A percentile compares a stretch with the other conserved stretches of the same genome.
These are phyloP conservation scores for Pseudonectria foliicola DNA, from an alignment of 2,329 filamentous ascomycete species.

Conservation along the genomic window DNA sequence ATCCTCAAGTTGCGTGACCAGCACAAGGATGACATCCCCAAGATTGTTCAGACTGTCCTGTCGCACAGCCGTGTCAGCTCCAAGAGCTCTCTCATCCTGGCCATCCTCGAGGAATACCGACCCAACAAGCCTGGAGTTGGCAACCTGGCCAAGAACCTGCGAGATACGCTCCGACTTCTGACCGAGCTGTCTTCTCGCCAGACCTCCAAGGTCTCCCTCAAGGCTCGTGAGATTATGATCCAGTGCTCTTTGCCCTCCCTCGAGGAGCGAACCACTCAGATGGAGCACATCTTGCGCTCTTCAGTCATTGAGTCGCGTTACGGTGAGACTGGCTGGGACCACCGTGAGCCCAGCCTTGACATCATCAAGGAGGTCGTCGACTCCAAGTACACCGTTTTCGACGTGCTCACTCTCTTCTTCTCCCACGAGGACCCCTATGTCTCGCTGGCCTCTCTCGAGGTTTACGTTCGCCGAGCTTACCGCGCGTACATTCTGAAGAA, in stretches of 20 bases:
- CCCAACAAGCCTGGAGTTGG: slow-evolving; percentile 89
- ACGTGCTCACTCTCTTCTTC: slow-evolving; percentile 93
- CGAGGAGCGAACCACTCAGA: slow-evolving; percentile 89
- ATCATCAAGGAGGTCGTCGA: slow-evolving; percentile 97
- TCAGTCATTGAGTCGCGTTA: slow-evolving; percentile 96
- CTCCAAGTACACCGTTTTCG: slow-evolving; percentile 97
- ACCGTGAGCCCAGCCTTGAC: slow-evolving; percentile 83
- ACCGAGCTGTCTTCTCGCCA: slow-evolving; percentile 75
- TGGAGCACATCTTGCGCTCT: slow-evolving; percentile 97
- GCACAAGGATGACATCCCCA: slow-evolving; percentile 84
- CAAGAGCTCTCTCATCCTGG: slow-evolving; percentile 90
- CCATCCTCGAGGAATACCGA: slow-evolving; percentile 87
- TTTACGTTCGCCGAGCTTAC: slow-evolving; percentile 94
- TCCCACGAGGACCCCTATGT: slow-evolving; percentile 92
- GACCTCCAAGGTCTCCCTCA: slow-evolving; percentile 92
- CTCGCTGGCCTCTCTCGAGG: slow-evolving; percentile 84
- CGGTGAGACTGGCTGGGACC: slow-evolving; percentile 93
- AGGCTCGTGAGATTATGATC: slow-evolving; percentile 94
- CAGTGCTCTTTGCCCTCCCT: slow-evolving; percentile 94
- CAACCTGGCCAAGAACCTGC: slow-evolving; percentile 83
- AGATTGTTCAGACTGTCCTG: slow-evolving; percentile 81
- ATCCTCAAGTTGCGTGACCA: slow-evolving; percentile 90
- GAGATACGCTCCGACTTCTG: slow-evolving; percentile 72
- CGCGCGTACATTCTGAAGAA: slow-evolving; percentile 88
- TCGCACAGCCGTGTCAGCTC: slow-evolving; percentile 88